Conservation (phyloP, 2,329 filamentous ascomycete species). For the Neurospora crassa region DNA sequence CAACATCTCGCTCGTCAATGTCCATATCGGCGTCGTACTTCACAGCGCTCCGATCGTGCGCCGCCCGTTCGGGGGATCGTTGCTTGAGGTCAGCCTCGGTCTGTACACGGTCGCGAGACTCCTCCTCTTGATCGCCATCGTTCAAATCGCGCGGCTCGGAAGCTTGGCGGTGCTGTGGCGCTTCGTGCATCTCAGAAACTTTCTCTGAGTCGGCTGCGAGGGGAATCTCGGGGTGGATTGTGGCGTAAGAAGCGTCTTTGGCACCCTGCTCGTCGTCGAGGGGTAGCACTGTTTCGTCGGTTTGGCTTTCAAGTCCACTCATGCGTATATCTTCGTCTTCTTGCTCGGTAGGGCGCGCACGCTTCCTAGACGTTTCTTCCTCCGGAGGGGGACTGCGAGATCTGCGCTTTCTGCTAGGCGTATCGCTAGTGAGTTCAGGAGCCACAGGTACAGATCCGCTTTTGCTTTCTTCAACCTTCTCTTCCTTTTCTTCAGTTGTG, state of each 20-base stretch:
- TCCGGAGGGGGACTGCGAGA: conserved; percentile 18
- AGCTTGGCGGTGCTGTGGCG: background rate
- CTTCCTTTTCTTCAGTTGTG: background rate
- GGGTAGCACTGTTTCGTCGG: background rate
- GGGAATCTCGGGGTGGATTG: background rate
- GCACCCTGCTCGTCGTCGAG: background rate
- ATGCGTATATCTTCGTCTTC: conserved; percentile 1
- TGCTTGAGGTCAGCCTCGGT: background rate
- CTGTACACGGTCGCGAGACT: background rate
- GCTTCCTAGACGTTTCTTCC: conserved; percentile 15
- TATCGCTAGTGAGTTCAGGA: conserved; percentile 16
- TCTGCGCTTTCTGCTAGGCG: conserved; percentile 16
- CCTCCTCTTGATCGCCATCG: background rate
- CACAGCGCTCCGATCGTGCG: background rate
- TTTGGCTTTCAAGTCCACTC: background rate
- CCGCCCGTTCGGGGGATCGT: background rate
- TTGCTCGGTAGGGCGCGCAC: conserved; percentile 11
- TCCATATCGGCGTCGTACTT: conserved; percentile 10
- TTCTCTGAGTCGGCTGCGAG: background rate
- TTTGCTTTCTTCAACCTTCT: background rate
- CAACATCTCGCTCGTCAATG: conserved; percentile 25
- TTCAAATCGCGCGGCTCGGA: background rate
- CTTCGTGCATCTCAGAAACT: background rate
- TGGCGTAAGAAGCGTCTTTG: conserved; percentile 1
- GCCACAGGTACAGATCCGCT: conserved; percentile 1